These are phyloP conservation scores for Globisporangium camurandrum DNA, from an alignment of 352 stramenopile species.

Conservation along the genomic window DNA sequence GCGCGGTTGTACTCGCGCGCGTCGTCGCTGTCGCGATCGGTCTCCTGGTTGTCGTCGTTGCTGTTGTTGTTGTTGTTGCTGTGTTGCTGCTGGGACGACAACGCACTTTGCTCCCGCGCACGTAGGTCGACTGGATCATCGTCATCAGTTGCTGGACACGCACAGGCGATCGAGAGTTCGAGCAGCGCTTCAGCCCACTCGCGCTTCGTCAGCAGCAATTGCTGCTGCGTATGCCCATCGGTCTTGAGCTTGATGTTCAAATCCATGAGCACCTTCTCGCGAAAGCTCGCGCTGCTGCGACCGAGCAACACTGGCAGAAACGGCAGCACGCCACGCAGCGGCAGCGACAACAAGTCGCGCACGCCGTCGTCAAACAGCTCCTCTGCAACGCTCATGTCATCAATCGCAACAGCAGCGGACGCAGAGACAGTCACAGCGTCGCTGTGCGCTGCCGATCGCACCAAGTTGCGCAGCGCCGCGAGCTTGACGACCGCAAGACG, in stretches of 20 bases:
- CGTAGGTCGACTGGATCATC: not conserved
- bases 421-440: not conserved
- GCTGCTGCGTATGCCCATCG: slow-evolving; percentile 54
- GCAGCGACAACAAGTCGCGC: slow-evolving; percentile 48
- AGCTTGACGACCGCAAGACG: slow-evolving; percentile 54
- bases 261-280: slow-evolving; percentile 83
- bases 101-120: too few species aligned
- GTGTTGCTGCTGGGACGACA: too few species aligned
- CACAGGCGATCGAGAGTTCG: slow-evolving; percentile 61
- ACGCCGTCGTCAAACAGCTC: slow-evolving; percentile 58
- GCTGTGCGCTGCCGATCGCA: slow-evolving; percentile 2
- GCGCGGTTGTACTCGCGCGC: slow-evolving; percentile 21
- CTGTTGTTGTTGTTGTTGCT: not conserved
- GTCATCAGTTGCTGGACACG: slow-evolving; percentile 9
- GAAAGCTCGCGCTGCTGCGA: slow-evolving; percentile 36
- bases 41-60: slow-evolving; percentile 2
- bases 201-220: slow-evolving; percentile 68
- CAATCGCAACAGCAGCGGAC: too few species aligned
- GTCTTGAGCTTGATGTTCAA: slow-evolving; percentile 85
- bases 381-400: slow-evolving; percentile 35
- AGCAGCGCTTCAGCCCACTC: slow-evolving; percentile 69
- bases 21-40: not conserved
- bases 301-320: slow-evolving; percentile 64
- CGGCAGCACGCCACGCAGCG: slow-evolving; percentile 55
- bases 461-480: slow-evolving; percentile 55